Evolutionary conservation across 176 grass and related monocot species (phyloP).

Genomic region (Tillandsia leiboldiana): DNA sequence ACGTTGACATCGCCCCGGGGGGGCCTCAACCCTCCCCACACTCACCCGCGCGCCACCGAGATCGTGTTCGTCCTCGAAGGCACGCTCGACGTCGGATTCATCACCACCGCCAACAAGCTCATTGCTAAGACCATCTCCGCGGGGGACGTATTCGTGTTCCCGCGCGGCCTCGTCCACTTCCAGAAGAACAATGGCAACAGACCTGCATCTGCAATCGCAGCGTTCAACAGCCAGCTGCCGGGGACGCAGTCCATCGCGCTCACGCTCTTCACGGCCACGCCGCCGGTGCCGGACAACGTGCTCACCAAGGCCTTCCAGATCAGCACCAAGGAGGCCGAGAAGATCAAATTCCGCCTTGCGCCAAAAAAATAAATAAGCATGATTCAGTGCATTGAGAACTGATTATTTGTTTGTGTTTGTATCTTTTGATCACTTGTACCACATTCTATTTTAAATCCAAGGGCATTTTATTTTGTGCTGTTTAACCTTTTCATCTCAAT

Average conservation of each 20-base stretch:
- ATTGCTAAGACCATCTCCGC: neutral
- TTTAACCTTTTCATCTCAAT: no score
- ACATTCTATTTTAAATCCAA: no score
- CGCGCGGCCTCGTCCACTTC: conserved; percentile 9
- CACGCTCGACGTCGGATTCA: conserved; percentile 7
- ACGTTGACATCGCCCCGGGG: neutral
- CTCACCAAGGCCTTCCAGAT: neutral
- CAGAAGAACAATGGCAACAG: neutral
- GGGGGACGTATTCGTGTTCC: conserved; percentile 3
- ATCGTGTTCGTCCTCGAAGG: conserved; percentile 2
- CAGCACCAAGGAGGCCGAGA: neutral
- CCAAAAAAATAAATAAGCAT: neutral
- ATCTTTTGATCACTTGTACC: no score
- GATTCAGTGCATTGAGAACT: no score
- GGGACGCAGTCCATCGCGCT: neutral
- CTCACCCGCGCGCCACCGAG: conserved; percentile 11
- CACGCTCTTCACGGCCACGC: neutral
- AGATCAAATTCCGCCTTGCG: neutral
- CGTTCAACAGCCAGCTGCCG: conserved; percentile 4
- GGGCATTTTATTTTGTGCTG: no score
- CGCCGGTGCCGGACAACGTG: neutral
- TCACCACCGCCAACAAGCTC: conserved; percentile 12
- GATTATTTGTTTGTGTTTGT: no score
- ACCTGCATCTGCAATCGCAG: neutral
- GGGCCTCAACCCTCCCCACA: conserved; percentile 4